phyloP scores from a whole-genome alignment of 2,329 filamentous ascomycete genomes.

The Aspergillus unguis region DNA sequence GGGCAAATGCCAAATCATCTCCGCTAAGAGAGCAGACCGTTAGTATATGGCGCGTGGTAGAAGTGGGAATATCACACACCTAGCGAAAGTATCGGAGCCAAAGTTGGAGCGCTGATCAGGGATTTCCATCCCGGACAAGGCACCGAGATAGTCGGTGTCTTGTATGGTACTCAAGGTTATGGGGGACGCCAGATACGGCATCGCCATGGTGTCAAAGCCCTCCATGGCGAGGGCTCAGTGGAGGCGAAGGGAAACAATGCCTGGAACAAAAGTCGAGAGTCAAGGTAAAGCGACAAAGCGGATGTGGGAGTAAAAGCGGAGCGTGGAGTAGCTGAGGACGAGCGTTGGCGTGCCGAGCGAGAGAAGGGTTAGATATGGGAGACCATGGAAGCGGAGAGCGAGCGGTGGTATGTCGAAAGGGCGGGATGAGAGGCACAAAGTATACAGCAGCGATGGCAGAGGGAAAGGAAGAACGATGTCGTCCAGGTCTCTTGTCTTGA shows the following conservation, averaged over 20 bases:
- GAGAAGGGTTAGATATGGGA: constrained; percentile 8
- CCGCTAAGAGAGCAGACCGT: constrained; percentile 35
- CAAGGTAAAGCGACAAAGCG: background rate
- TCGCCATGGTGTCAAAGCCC: constrained; percentile 59
- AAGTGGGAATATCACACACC: constrained; percentile 44
- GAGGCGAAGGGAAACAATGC: background rate
- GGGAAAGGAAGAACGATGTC: constrained; percentile 1
- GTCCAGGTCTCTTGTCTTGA: constrained; percentile 8
- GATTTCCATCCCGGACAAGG: constrained; percentile 53
- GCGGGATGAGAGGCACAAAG: constrained; percentile 12
- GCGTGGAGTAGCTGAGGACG: background rate
- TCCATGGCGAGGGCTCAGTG: constrained; percentile 41
- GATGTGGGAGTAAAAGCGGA: background rate
- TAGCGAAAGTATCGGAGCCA: constrained; percentile 59
- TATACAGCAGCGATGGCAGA: constrained; percentile 4
- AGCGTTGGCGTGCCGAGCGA: background rate
- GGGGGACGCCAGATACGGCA: constrained; percentile 61
- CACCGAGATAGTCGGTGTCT: constrained; percentile 46
- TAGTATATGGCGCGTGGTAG: background rate
- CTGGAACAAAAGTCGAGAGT: background rate
- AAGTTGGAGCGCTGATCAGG: constrained; percentile 59
- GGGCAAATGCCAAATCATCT: constrained; percentile 51
- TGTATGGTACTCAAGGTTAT: constrained; percentile 55
- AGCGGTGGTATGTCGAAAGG: constrained; percentile 5
- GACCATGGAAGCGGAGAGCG: constrained; percentile 7